These are phyloP conservation scores for Calycina marina DNA, from an alignment of 2,329 filamentous ascomycete genomes.

Conservation along the genomic window DNA sequence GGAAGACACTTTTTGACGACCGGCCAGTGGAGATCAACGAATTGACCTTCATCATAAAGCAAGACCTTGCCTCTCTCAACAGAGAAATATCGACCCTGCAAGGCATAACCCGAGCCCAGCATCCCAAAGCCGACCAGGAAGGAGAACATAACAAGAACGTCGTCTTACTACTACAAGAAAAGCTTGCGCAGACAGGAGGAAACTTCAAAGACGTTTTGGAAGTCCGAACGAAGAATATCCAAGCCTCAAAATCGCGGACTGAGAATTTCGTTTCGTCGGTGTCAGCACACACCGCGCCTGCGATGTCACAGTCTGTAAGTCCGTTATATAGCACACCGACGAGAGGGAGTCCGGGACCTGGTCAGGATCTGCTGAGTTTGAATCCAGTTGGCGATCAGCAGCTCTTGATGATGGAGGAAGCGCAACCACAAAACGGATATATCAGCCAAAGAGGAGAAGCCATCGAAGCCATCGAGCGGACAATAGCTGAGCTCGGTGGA, in stretches of 20 bases:
- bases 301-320: conserved; percentile 62
- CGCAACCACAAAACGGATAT: conserved; percentile 71
- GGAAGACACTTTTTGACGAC: conserved; percentile 95
- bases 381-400: conserved; percentile 81
- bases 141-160: conserved; percentile 98
- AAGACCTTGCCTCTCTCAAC: conserved; percentile 77
- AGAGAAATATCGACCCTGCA: conserved; percentile 79
- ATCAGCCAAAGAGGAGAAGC: conserved; percentile 89
- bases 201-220: conserved; percentile 98
- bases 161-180: conserved; percentile 78
- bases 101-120: conserved; percentile 59
- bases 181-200: conserved; percentile 78
- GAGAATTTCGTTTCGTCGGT: conserved; percentile 95
- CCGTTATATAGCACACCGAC: conserved; percentile 74
- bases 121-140: conserved; percentile 62
- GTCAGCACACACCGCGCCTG: conserved; percentile 55
- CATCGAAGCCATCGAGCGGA: conserved; percentile 92
- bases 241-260: conserved; percentile 78
- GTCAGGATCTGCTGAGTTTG: conserved; percentile 61
- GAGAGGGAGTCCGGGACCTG: conserved; percentile 49
- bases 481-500: conserved; percentile 78
- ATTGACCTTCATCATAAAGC: conserved; percentile 94
- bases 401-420: conserved; percentile 85
- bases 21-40: conserved; percentile 93
- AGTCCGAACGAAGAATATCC: conserved; percentile 93